Evolutionary conservation across 768 basidiomycete species (phyloP).

Genomic region (Hortiboletus flavorubellus): DNA sequence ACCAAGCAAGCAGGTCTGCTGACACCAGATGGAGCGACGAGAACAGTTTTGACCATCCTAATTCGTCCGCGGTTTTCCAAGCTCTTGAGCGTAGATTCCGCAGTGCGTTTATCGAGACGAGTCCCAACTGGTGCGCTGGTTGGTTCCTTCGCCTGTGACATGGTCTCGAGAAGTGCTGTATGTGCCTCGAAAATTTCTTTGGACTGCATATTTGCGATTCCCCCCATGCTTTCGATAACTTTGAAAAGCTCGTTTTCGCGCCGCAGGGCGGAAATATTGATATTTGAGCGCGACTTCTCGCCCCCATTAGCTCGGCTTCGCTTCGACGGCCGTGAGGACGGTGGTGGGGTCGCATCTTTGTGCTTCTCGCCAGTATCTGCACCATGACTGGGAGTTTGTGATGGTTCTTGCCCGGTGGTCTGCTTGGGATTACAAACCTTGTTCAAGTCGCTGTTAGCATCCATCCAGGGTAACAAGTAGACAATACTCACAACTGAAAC

Average conservation of each 20-base stretch:
- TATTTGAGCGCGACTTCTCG: conserved; percentile 32
- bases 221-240: conserved; percentile 62
- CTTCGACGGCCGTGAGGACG: conserved; percentile 20
- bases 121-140: conserved; percentile 69
- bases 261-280: conserved; percentile 74
- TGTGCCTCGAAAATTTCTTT: conserved; percentile 73
- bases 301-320: conserved; percentile 15
- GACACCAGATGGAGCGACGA: conserved; percentile 57
- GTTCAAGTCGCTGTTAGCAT: not conserved
- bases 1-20: conserved; percentile 58
- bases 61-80: conserved; percentile 66
- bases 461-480: not conserved
- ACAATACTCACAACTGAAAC: conserved; percentile 4
- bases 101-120: conserved; percentile 71
- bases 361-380: conserved; percentile 13
- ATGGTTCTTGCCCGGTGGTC: not conserved
- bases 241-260: conserved; percentile 78
- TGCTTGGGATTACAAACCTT: not conserved
- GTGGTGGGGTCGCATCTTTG: conserved; percentile 1
- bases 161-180: conserved; percentile 52
- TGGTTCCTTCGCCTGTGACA: conserved; percentile 59
- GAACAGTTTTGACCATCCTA: conserved; percentile 64
- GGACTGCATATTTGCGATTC: conserved; percentile 60
- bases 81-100: conserved; percentile 52
- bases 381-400: not conserved